Base-by-base conservation (phyloP, 345 rosid genomes). In the Laguncularia racemosa region DNA sequence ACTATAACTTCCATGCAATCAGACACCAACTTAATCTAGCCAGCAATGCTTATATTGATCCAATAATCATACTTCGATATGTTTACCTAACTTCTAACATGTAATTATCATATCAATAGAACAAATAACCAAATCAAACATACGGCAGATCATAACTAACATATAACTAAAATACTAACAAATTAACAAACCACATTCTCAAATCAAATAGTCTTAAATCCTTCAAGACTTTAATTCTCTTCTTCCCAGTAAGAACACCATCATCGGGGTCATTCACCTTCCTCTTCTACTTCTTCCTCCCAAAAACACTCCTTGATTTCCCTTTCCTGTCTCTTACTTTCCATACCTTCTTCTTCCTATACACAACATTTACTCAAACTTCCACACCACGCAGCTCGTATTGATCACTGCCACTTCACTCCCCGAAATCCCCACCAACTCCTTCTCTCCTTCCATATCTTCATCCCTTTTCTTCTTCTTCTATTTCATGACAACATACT, bases 331-430 rank as follows among this genome's bases (percentile, higher is more conserved):
- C 96, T 66, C 82, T 77, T 38, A 84, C 89, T 76, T 86, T 93
- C 97, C 97, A 93, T 20, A 78, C 81, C 44, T 82, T 87, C 58
- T 80, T 81, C 83, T 76, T 80, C 53, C 99, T 61, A 38, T 70
- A 86, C n/a, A n/a, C 55, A 93, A 84, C 23, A 86, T 54, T 73
- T 93, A 89, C 59, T 93, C 99, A 50, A 73, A 70, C 78, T 93
- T 93, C 99, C 99, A 93, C 60, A 62, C 76, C 28, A 65, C 64
- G 23, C 74, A 79, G 81, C 96, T 86, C 13, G 96, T 89, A 63
- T 93, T 97, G 14, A 93, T 93, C 46, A 93, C 91, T 4, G 96
- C 85, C 74, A 89, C 97, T 65, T 93, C 99, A 55, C 96, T 86
- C 71, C 84, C 85, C 59, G 99, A 86, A 60, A 77, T 89, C 13